Evolutionary conservation across 495 filamentous ascomycete genomes (phyloP).

Genomic region (Neurospora intermedia): DNA sequence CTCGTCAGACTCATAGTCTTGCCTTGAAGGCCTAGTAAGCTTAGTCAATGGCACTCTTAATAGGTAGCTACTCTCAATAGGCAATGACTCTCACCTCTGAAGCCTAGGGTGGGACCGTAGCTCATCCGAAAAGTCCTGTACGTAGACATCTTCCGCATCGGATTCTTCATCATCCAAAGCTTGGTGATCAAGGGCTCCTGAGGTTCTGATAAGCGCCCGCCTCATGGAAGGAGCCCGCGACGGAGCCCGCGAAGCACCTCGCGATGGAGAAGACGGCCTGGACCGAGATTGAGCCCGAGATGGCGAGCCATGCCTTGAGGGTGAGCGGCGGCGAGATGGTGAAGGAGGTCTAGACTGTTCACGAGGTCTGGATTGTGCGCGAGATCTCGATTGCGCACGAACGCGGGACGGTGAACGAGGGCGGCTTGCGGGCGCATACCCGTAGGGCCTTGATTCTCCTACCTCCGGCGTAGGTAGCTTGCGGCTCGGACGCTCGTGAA

Average conservation of each 20-base stretch:
- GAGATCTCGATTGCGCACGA: background rate
- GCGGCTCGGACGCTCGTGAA: slow-evolving; percentile 18
- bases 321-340: slow-evolving; percentile 3
- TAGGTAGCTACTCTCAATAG: background rate
- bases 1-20: slow-evolving; percentile 30
- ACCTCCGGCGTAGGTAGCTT: background rate
- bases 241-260: background rate
- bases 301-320: background rate
- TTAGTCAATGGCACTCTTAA: slow-evolving; percentile 8
- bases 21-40: slow-evolving; percentile 16
- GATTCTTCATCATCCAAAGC: slow-evolving; percentile 8
- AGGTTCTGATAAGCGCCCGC: background rate
- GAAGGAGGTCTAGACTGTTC: slow-evolving; percentile 5
- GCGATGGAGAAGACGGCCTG: background rate
- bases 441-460: background rate
- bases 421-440: slow-evolving; percentile 11
- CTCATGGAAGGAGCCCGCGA: background rate
- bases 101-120: slow-evolving; percentile 22
- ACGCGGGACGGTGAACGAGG: background rate
- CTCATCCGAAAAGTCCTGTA: slow-evolving; percentile 21
- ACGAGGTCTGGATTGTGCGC: background rate
- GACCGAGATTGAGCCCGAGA: slow-evolving; percentile 14
- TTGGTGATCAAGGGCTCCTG: background rate
- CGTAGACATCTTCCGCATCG: slow-evolving; percentile 16
- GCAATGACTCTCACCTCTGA: slow-evolving; percentile 22